A percentile compares a stretch with the other conserved stretches of the same genome.
Conservation (phyloP, 2,329 filamentous ascomycete species). For the Phyllosticta capitalensis region DNA sequence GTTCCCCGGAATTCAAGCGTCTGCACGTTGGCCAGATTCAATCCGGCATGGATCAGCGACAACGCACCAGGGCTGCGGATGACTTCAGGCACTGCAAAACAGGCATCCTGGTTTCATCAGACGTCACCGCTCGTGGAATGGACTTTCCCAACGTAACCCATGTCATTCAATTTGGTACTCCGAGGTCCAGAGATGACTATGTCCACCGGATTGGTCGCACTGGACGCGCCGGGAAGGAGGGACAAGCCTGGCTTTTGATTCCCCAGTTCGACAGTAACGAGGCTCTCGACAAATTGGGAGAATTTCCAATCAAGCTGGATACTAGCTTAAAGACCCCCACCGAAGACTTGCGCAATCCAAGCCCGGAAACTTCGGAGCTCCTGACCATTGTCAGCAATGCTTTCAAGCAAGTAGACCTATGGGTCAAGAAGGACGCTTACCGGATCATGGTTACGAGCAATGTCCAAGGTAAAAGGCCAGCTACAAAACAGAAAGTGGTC, state of each 20-base stretch:
- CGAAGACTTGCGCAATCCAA: constrained; percentile 22
- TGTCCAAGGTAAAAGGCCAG: background rate
- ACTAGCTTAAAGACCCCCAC: constrained; percentile 41
- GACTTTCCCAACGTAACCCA: constrained; percentile 45
- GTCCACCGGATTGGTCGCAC: constrained; percentile 45
- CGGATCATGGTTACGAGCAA: background rate
- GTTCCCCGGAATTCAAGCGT: background rate
- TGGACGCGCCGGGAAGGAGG: constrained; percentile 60
- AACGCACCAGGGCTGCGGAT: constrained; percentile 62
- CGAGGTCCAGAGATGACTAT: constrained; percentile 38
- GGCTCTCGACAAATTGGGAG: constrained; percentile 43
- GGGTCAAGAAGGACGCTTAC: background rate
- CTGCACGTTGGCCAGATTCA: constrained; percentile 49
- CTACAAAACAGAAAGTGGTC: background rate
- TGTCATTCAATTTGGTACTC: constrained; percentile 42
- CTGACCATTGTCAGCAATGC: constrained; percentile 23
- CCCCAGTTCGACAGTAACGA: constrained; percentile 43
- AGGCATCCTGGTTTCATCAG: constrained; percentile 44
- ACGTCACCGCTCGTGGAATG: constrained; percentile 45
- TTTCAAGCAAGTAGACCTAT: background rate
- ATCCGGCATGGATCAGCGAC: constrained; percentile 60
- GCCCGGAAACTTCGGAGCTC: constrained; percentile 20
- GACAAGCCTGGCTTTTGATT: constrained; percentile 60
- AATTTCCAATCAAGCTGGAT: constrained; percentile 48
- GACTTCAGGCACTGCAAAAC: constrained; percentile 55